Evolutionary conservation across 345 rosid genomes (phyloP), one percentile per base, ranked within the genome.

Genomic region (Salix caprea): DNA sequence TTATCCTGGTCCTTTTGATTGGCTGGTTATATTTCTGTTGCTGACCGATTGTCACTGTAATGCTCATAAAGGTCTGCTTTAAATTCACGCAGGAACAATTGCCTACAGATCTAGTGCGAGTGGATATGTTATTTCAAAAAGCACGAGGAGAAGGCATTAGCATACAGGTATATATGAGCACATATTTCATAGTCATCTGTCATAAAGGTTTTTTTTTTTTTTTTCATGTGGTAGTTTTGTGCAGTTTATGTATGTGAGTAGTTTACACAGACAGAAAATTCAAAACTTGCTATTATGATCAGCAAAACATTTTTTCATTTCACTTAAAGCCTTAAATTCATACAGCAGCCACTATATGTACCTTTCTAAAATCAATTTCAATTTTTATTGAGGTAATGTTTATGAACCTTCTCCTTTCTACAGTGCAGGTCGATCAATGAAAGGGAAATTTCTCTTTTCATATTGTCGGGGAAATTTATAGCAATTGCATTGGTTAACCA

Each of bases 401-500:
- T 79, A 76, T 74, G 77, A 83, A 73, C 84, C 77, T 79, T 79
- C 72, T 84, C 73, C 73, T 74, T 86, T 81, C 70, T 83, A 88
- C 98, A 96, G 99, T 90, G 92, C 93, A 91, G 97, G 81, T 91
- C 98, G 69, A 85, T 96, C 80, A 76, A 72, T 65, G 87, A 84
- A 82, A 83, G 85, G 65, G 94, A 96, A 79, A 86, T 96, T 76
- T 86, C 97, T 70, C 82, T 69, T 54, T 82, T 90, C 83, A 88
- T 96, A 58, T 86, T 89, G 80, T 93, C 95, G 2, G 99, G 97
- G 82, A 88, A 87, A 71, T 90, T 87, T 82, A 83, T 93, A 71
- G 97, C 89, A 28, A 93, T 96, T 84, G 99, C 97, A 2, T 87
- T 96, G 81, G 98, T 96, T 74, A 93, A 96, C 80, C 97, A 93